A percentile compares a stretch with the other conserved stretches of the same genome.
Conservation (phyloP, 805 yeast genomes). For the Dipodascus geniculatus region DNA sequence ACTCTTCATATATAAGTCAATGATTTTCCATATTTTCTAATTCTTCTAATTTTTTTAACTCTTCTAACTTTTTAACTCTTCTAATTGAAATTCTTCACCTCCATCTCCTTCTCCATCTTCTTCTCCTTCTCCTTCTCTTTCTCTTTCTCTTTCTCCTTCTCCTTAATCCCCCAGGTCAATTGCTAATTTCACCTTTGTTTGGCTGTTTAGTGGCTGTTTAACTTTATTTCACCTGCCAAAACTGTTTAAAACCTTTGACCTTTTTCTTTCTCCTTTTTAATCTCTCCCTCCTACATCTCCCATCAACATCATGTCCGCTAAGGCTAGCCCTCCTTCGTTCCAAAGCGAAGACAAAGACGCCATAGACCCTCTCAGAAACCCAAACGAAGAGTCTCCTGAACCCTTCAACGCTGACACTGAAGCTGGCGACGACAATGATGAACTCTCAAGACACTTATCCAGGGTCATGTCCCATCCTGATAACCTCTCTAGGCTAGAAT, state of each 20-base stretch:
- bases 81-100: too few species aligned
- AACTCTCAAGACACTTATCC: constrained; percentile 14
- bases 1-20: too few species aligned
- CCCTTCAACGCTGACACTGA: background rate
- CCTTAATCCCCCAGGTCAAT: too few species aligned
- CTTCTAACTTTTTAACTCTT: too few species aligned
- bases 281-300: background rate
- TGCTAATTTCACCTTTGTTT: background rate
- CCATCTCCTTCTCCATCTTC: too few species aligned
- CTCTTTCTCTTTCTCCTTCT: background rate
- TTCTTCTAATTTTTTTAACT: too few species aligned
- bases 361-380: background rate
- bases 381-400: constrained; percentile 1
- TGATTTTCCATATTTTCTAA: too few species aligned
- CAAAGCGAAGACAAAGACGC: background rate
- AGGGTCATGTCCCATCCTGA: constrained; percentile 21
- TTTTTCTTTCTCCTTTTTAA: background rate
- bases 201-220: background rate
- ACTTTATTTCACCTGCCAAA: background rate
- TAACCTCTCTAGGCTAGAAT: constrained; percentile 31
- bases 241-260: background rate
- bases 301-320: background rate
- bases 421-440: constrained; percentile 13
- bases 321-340: background rate
- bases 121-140: too few species aligned